Evolutionary conservation across 768 basidiomycete genomes (phyloP), one percentile per base, ranked within the genome.

Genomic region (Boletales sp.): DNA sequence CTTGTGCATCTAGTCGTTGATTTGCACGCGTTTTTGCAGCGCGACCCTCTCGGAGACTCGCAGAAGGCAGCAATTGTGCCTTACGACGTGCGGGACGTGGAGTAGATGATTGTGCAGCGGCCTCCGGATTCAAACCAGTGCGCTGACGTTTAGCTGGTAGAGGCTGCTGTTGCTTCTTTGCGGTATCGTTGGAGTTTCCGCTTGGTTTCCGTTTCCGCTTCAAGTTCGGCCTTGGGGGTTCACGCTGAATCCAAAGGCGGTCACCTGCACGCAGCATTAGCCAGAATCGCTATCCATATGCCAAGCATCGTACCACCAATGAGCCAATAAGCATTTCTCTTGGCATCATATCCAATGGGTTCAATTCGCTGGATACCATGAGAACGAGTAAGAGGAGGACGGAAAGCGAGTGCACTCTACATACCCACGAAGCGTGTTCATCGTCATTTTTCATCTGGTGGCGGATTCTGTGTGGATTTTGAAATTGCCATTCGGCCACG

Each of bases 241-340:
- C 70, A n/a, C 87, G 85, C 62, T 93, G 90, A 39, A 91, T 81
- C 91, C 91, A 94, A 19, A 94, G 74, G 19, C 91, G 84, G 60
- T 91, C 85, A 47, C 81, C 89, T 90, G 49, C 40, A 34, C n/a
- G 40, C 15, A 10, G 24, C 40, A 31, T 54, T 45, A 47, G 48
- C 45, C 27, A 46, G 30, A 19, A 35, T 42, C 13, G 43, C 30
- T 6, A 7, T 18, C 27, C 32, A 21, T 45, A 39, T 18, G 43
- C 13, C 24, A 31, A 8, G 17, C 31, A 18, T 8, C 72, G 34
- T 69, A 87, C 87, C 77, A 38, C 91, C 90, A 54, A 94, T 87
- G 19, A 91, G 67, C 90, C 90, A 92, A 62, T 91, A 93, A 0
- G 86, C 83, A 63, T 91, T 90, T 8, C 72, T 73, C 61, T 84